A percentile compares a stretch with the other conserved stretches of the same genome.
Evolutionary conservation across 1,139 yeast species (phyloP).

Genomic region (Pichia cactophila): DNA sequence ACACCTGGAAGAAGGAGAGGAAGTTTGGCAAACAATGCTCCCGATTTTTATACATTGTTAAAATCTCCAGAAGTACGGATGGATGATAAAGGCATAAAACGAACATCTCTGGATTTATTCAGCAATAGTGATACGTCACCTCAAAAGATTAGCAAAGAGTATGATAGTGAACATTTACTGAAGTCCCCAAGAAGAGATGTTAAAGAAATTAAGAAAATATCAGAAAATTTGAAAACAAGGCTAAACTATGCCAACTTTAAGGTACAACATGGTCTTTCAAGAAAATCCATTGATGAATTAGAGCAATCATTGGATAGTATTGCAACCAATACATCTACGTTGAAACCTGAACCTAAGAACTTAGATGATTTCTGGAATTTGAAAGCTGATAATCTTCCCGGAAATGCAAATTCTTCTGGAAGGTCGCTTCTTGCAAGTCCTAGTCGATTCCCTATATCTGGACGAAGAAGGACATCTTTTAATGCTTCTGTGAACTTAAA

Average conservation of each 20-base stretch:
- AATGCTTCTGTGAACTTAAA: conserved; percentile 16
- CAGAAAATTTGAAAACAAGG: conserved; percentile 28
- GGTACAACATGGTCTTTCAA: conserved; percentile 30
- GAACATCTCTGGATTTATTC: conserved; percentile 26
- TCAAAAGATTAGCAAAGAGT: conserved; percentile 14
- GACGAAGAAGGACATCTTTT: conserved; percentile 11
- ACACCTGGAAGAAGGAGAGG: conserved; percentile 24
- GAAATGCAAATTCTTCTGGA: neutral
- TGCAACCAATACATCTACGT: conserved; percentile 12
- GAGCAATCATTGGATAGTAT: conserved; percentile 24
- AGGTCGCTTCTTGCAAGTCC: conserved; percentile 7
- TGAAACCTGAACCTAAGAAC: conserved; percentile 7
- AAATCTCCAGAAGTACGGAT: conserved; percentile 27
- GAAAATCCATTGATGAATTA: conserved; percentile 25
- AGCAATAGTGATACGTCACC: conserved; percentile 24
- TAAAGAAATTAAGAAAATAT: conserved; percentile 27
- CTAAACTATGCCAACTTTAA: conserved; percentile 29
- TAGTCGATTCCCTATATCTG: neutral
- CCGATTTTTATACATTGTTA: conserved; percentile 28
- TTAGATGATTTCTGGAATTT: conserved; percentile 25
- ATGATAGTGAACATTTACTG: conserved; percentile 10
- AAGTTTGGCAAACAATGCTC: conserved; percentile 1
- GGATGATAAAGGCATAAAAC: conserved; percentile 21
- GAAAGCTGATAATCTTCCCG: conserved; percentile 20
- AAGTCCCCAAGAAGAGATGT: conserved; percentile 21